Conservation (phyloP, 176 grass and related monocot species). For the Miscanthus lutarioriparius region DNA sequence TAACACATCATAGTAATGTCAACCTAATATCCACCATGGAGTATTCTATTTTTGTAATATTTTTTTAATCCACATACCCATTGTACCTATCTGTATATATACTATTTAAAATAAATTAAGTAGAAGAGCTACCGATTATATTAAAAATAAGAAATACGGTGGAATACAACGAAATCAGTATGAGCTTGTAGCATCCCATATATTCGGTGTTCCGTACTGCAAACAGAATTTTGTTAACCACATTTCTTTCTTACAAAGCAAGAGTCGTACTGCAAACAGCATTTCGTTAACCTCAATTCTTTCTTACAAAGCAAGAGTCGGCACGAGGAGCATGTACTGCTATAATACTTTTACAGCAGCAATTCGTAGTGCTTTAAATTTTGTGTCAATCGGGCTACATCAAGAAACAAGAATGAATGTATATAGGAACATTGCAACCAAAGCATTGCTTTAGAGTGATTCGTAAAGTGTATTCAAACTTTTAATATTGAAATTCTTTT, state of each 20-base stretch:
- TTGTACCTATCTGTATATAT: neutral
- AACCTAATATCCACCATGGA: too few species aligned
- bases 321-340: neutral
- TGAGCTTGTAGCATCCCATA: neutral
- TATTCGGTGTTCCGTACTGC: slow-evolving; percentile 1
- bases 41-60: neutral
- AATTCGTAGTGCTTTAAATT: slow-evolving; percentile 23
- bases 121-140: neutral
- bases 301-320: too few species aligned
- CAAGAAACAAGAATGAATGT: neutral
- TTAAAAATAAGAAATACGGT: too few species aligned
- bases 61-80: neutral
- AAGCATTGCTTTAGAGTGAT: slow-evolving; percentile 27
- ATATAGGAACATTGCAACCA: slow-evolving; percentile 7
- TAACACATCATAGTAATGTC: too few species aligned
- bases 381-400: slow-evolving; percentile 10
- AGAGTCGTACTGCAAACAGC: neutral
- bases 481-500: too few species aligned
- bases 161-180: neutral
- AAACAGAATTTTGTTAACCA: slow-evolving; percentile 4
- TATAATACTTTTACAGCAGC: neutral
- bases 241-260: slow-evolving; percentile 25
- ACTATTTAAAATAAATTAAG: neutral
- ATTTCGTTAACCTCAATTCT: too few species aligned
- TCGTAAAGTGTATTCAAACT: neutral